phyloP scores from a whole-genome alignment of 164 flowering plant genomes.

The Magnolia sinica region DNA sequence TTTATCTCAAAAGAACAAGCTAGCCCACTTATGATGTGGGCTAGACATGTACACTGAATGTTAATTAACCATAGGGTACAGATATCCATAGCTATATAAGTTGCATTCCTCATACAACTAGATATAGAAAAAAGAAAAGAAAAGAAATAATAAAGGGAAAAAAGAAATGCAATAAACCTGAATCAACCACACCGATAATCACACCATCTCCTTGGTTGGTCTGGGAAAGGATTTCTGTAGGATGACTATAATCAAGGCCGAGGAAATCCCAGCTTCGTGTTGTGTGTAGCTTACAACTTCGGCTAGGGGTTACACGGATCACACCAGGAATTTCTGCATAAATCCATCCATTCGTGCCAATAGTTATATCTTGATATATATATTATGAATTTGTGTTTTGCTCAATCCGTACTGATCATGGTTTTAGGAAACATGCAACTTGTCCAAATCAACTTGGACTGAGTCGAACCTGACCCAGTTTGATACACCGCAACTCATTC shows the following conservation, averaged over 20 bases:
- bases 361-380: neutral
- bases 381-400: neutral
- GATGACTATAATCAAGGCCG: conserved; percentile 18
- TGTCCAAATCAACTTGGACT: too few relatives aligned
- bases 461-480: too few relatives aligned
- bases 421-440: too few relatives aligned
- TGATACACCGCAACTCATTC: too few relatives aligned
- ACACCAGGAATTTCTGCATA: conserved; percentile 40
- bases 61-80: too few relatives aligned
- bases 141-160: neutral
- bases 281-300: conserved; percentile 32
- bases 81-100: neutral
- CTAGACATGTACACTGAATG: too few relatives aligned
- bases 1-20: too few relatives aligned
- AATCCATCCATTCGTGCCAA: neutral
- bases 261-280: conserved; percentile 60
- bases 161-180: conserved; percentile 18
- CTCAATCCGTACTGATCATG: too few relatives aligned
- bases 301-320: conserved; percentile 31
- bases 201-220: conserved; percentile 29
- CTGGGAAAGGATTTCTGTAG: conserved; percentile 10
- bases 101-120: too few relatives aligned
- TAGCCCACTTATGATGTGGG: too few relatives aligned
- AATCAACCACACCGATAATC: conserved; percentile 37
- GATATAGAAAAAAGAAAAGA: neutral